These are phyloP conservation scores for Fomitopsis pulvina DNA, from an alignment of 768 basidiomycete species.

Conservation along the genomic window DNA sequence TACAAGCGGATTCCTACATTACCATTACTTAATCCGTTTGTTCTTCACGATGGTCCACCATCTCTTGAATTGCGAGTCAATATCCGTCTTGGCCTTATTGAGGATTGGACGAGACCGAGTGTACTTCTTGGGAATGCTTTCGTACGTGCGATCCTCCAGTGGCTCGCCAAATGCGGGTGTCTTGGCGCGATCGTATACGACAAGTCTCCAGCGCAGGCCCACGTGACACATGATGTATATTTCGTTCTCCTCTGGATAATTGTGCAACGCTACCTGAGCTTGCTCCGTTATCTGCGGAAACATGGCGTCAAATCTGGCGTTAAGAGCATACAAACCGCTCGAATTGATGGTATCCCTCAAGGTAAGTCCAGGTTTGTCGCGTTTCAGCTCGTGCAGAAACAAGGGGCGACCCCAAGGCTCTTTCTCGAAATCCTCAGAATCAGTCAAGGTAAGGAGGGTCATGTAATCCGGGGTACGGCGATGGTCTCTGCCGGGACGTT, in stretches of 20 bases:
- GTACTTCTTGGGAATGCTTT: no score
- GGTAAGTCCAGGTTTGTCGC: neutral
- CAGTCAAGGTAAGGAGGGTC: neutral
- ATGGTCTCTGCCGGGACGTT: no score
- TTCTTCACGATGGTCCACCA: no score
- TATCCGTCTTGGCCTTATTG: no score
- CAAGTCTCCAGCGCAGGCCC: neutral
- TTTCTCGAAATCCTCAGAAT: neutral
- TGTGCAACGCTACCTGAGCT: neutral
- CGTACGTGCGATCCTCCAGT: no score
- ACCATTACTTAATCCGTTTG: no score
- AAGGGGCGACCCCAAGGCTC: no score
- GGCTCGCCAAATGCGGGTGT: no score
- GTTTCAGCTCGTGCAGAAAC: neutral
- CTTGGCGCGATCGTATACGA: neutral
- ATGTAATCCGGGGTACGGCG: neutral
- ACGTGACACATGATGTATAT: neutral
- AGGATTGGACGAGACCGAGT: no score
- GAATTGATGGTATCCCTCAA: neutral
- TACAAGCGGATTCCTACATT: no score
- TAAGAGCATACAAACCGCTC: no score
- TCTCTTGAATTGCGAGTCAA: no score
- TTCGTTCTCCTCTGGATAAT: neutral
- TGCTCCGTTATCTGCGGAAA: neutral
- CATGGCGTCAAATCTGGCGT: neutral